Percentiles rank a stretch among this genome's conserved stretches.
These are phyloP conservation scores for Salix suchowensis DNA, from an alignment of 345 rosid species.

Conservation along the genomic window DNA sequence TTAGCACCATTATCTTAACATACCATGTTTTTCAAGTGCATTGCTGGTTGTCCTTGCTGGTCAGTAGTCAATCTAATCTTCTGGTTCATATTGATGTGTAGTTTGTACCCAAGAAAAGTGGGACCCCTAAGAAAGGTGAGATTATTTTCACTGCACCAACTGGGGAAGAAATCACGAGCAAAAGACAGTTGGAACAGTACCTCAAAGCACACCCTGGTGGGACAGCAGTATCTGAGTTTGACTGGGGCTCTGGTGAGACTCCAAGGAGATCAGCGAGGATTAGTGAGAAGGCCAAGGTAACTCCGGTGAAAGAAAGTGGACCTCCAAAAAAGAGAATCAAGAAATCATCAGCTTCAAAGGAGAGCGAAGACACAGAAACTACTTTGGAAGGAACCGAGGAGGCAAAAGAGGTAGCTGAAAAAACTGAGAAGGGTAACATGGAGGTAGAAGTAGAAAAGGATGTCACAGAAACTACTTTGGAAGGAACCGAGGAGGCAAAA, in stretches of 20 bases:
- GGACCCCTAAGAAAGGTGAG: constrained; percentile 22
- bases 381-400: constrained; percentile 13
- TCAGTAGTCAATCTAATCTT: constrained; percentile 2
- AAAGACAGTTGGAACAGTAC: constrained; percentile 33
- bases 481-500: constrained; percentile 23
- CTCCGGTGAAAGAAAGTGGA: constrained; percentile 10
- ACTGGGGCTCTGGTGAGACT: constrained; percentile 34
- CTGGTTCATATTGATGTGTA: not conserved
- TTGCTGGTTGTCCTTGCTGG: not conserved
- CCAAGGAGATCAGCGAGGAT: constrained; percentile 35
- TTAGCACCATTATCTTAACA: not conserved
- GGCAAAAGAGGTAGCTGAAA: constrained; percentile 42
- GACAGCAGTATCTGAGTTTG: constrained; percentile 24
- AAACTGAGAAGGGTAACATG: constrained; percentile 18
- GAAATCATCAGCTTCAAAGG: constrained; percentile 18
- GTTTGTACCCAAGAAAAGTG: constrained; percentile 16
- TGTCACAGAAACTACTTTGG: constrained; percentile 7
- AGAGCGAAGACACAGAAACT: constrained; percentile 12
- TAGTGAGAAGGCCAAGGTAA: constrained; percentile 23
- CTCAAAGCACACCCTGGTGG: constrained; percentile 33
- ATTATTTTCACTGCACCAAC: constrained; percentile 28
- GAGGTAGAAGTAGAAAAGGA: constrained; percentile 7
- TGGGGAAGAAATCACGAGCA: constrained; percentile 28
- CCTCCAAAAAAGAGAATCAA: constrained; percentile 21
- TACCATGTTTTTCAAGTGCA: not conserved